phyloP scores from a whole-genome alignment of 1,284 basidiomycete species.

The Acaromyces ingoldii region DNA sequence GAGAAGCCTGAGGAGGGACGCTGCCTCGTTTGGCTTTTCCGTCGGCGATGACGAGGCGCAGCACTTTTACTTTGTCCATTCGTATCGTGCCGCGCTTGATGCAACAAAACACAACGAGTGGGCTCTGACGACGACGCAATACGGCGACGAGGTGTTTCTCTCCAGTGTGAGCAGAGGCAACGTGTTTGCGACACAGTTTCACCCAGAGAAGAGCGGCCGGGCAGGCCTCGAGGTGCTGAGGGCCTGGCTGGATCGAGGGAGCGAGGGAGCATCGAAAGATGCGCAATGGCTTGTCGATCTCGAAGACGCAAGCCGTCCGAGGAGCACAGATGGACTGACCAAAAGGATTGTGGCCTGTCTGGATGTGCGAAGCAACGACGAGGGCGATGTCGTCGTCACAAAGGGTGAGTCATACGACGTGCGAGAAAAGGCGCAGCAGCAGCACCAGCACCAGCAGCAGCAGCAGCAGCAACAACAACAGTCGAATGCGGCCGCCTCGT shows the following conservation, averaged over 20 bases:
- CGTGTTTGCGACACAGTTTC: conserved; percentile 92
- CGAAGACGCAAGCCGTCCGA: conserved; percentile 41
- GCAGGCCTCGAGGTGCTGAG: conserved; percentile 78
- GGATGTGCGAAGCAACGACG: conserved; percentile 93
- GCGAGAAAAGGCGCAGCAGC: conserved; percentile 60
- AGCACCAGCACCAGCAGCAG: conserved; percentile 1
- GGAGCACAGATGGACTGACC: conserved; percentile 56
- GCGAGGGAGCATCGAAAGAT: conserved; percentile 7
- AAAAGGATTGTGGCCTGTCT: conserved; percentile 96
- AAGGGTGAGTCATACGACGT: conserved; percentile 99
- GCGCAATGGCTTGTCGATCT: conserved; percentile 28
- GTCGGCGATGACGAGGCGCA: conserved; percentile 14
- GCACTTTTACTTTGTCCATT: conserved; percentile 86
- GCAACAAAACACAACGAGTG: conserved; percentile 57
- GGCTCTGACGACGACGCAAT: conserved; percentile 83
- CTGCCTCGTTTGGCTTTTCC: conserved; percentile 29
- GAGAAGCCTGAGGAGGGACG: conserved; percentile 20
- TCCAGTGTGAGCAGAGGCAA: conserved; percentile 78
- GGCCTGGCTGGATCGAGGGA: conserved; percentile 69
- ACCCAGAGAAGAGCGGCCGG: conserved; percentile 95
- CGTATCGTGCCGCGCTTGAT: conserved; percentile 70
- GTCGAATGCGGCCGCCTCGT: conserved; percentile 5
- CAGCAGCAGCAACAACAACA: conserved; percentile 39
- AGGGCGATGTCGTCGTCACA: conserved; percentile 95
- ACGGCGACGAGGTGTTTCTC: conserved; percentile 88